These are phyloP conservation scores for Escovopsis weberi DNA, from an alignment of 2,329 filamentous ascomycete genomes.

Conservation along the genomic window DNA sequence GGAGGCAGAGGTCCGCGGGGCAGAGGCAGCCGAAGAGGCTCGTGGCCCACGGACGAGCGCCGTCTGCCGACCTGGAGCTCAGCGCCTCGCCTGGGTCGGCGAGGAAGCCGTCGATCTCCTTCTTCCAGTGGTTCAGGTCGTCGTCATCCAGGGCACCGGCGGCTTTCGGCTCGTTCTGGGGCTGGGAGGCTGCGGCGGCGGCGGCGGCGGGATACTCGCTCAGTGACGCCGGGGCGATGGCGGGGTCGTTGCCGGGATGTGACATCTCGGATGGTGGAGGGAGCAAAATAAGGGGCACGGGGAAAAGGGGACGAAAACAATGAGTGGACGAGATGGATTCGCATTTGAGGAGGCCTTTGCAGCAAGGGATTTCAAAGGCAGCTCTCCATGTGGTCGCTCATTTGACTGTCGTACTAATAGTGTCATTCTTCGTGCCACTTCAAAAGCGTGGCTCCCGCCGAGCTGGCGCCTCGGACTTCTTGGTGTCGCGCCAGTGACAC, in stretches of 20 bases:
- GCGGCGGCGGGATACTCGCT: background rate
- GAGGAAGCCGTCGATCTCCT: constrained; percentile 27
- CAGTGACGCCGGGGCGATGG: background rate
- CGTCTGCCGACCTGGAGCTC: constrained; percentile 26
- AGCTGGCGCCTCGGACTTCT: background rate
- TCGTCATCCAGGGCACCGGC: constrained; percentile 24
- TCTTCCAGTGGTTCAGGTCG: constrained; percentile 30
- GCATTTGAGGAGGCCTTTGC: background rate
- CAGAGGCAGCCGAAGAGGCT: constrained; percentile 30
- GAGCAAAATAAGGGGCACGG: too few relatives aligned
- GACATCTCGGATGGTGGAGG: constrained; percentile 1
- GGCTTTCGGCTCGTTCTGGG: constrained; percentile 1
- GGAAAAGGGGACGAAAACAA: background rate
- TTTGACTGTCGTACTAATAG: too few relatives aligned
- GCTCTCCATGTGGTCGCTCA: too few relatives aligned
- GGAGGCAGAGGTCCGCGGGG: constrained; percentile 29
- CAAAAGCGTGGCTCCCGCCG: background rate
- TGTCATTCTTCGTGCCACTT: background rate
- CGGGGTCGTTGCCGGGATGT: constrained; percentile 1
- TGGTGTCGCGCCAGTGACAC: background rate
- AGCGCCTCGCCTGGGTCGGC: constrained; percentile 26
- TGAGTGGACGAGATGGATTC: constrained; percentile 2
- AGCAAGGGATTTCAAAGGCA: too few relatives aligned
- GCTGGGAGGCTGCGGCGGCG: background rate
- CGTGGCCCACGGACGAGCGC: constrained; percentile 23